Percentiles rank a stretch among this genome's conserved stretches.
These are phyloP conservation scores for Phyllachora maydis DNA, from an alignment of 2,329 filamentous ascomycete genomes.

Conservation along the genomic window DNA sequence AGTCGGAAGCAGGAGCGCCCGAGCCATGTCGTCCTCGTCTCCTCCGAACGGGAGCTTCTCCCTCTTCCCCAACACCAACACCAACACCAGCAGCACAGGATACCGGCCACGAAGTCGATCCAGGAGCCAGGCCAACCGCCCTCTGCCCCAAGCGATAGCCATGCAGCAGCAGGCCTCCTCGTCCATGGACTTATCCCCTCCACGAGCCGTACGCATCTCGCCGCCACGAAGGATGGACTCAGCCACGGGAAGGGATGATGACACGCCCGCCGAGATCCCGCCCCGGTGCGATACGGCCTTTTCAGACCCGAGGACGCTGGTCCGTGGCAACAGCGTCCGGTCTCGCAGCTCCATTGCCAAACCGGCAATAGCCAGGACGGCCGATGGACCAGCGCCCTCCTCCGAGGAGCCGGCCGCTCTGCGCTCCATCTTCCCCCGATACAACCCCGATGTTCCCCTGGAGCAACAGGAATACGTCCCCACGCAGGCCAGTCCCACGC, in stretches of 20 bases:
- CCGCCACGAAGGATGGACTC: conserved; percentile 12
- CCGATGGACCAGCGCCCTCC: too few species aligned
- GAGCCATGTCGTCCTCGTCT: conserved; percentile 18
- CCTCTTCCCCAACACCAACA: conserved; percentile 31
- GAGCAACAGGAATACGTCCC: conserved; percentile 52
- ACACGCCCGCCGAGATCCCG: conserved; percentile 16
- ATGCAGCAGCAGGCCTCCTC: conserved; percentile 10
- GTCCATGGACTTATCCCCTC: conserved; percentile 8
- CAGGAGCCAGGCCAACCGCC: conserved; percentile 17
- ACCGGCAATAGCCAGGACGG: too few species aligned
- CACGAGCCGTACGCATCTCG: conserved; percentile 12
- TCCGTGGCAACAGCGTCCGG: conserved; percentile 23
- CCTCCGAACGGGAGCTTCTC: conserved; percentile 26
- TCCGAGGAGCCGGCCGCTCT: conserved; percentile 25
- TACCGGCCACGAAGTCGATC: too few species aligned
- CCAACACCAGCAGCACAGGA: too few species aligned
- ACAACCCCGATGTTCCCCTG: conserved; percentile 46
- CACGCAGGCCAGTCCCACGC: conserved; percentile 39
- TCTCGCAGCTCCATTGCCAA: conserved; percentile 38
- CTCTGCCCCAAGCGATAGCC: conserved; percentile 11
- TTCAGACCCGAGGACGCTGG: conserved; percentile 26
- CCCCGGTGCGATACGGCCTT: conserved; percentile 27
- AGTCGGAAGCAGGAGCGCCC: too few species aligned
- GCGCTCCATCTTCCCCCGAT: conserved; percentile 57
- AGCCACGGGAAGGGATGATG: too few species aligned